A percentile compares a stretch with the other conserved stretches of the same genome.
Conservation (phyloP, 2,329 filamentous ascomycete genomes). For the Calycina marina region DNA sequence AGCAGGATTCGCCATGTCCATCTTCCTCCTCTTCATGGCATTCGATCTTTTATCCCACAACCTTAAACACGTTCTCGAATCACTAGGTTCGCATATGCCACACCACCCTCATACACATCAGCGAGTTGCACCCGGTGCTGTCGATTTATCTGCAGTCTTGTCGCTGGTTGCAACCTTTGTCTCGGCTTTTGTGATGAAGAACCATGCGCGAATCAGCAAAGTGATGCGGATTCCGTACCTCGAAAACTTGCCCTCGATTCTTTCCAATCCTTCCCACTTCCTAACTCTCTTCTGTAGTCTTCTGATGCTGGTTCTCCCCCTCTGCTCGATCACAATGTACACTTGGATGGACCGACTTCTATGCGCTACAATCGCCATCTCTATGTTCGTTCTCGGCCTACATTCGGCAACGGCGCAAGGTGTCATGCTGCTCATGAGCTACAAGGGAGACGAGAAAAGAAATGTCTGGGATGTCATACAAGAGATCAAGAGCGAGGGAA, state of each 20-base stretch:
- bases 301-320: slow-evolving; percentile 65
- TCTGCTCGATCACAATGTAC: slow-evolving; percentile 70
- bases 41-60: slow-evolving; percentile 91
- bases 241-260: slow-evolving; percentile 65
- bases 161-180: slow-evolving; percentile 73
- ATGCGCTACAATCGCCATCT: slow-evolving; percentile 65
- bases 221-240: slow-evolving; percentile 80
- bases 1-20: slow-evolving; percentile 88
- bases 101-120: slow-evolving; percentile 57
- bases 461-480: slow-evolving; percentile 48
- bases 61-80: slow-evolving; percentile 80
- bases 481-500: slow-evolving; percentile 71
- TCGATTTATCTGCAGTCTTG: slow-evolving; percentile 69
- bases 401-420: slow-evolving; percentile 76
- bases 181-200: slow-evolving; percentile 74
- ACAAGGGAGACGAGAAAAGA: slow-evolving; percentile 38
- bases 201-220: slow-evolving; percentile 83
- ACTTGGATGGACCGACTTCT: slow-evolving; percentile 72
- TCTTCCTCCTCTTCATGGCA: slow-evolving; percentile 93
- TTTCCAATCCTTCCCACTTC: slow-evolving; percentile 91
- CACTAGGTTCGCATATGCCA: slow-evolving; percentile 50
- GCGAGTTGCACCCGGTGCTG: slow-evolving; percentile 54
- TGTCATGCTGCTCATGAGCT: slow-evolving; percentile 92
- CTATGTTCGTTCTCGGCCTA: slow-evolving; percentile 79
- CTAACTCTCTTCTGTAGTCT: slow-evolving; percentile 78